phyloP scores from a whole-genome alignment of 2,329 filamentous ascomycete genomes.

The Epichloe sylvatica region DNA sequence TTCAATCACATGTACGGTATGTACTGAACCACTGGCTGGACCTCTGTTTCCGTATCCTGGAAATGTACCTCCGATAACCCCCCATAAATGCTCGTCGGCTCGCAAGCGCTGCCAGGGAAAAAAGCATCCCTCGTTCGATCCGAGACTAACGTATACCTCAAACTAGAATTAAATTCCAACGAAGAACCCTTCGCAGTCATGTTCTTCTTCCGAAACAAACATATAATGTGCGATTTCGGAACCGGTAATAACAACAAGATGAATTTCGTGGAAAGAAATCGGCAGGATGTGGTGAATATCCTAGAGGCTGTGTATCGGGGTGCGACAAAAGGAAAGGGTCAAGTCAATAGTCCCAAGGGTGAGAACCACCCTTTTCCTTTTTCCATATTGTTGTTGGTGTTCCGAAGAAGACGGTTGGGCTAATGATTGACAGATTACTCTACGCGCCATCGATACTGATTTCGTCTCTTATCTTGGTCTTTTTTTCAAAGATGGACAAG shows the following conservation, averaged over 20 bases:
- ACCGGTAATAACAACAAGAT: constrained; percentile 99
- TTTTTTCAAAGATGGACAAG: not conserved
- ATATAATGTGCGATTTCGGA: constrained; percentile 97
- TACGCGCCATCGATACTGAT: constrained; percentile 24
- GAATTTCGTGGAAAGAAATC: constrained; percentile 88
- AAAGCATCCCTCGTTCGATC: no score
- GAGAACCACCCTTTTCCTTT: not conserved
- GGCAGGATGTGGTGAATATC: constrained; percentile 97
- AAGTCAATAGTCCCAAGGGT: constrained; percentile 89
- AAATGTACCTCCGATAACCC: not conserved
- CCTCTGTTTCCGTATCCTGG: not conserved
- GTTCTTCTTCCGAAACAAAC: constrained; percentile 96
- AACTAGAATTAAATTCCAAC: constrained; percentile 6
- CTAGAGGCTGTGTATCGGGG: constrained; percentile 95
- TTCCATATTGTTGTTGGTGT: not conserved
- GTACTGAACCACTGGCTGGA: constrained; percentile 5
- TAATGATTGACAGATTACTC: constrained; percentile 18
- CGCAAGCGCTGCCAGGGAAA: no score
- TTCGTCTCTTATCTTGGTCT: not conserved
- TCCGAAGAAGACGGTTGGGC: not conserved
- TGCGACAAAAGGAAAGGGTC: constrained; percentile 93
- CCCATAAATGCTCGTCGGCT: no score
- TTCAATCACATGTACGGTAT: constrained; percentile 88
- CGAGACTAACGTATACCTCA: not conserved
- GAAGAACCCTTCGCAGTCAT: constrained; percentile 80